Conservation (phyloP, 257 asterid species). For the Capsicum rhomboideum region DNA sequence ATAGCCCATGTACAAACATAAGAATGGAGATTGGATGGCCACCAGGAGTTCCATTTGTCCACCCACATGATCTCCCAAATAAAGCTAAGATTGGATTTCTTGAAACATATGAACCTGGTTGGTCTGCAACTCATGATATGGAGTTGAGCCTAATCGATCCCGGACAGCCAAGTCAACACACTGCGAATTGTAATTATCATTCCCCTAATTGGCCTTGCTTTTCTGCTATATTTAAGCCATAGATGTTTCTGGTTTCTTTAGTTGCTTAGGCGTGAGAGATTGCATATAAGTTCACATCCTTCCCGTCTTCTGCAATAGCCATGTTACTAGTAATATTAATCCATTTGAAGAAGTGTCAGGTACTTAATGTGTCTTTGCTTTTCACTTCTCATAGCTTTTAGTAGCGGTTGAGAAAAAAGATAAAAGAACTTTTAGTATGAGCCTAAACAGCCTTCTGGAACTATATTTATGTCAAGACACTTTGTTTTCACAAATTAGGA, state of each 20-base stretch:
- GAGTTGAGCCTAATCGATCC: conserved; percentile 46
- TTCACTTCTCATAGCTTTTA: too few relatives aligned
- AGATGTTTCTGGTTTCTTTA: not conserved
- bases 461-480: too few relatives aligned
- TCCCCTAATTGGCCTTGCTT: conserved; percentile 5
- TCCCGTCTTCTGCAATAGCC: not conserved
- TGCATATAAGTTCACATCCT: not conserved
- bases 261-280: not conserved
- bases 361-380: too few relatives aligned
- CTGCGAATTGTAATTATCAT: conserved; percentile 29
- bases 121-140: conserved; percentile 82
- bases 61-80: conserved; percentile 98
- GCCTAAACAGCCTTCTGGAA: too few relatives aligned
- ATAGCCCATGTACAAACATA: conserved; percentile 76
- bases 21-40: conserved; percentile 99
- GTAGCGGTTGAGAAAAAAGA: too few relatives aligned
- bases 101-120: conserved; percentile 95
- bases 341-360: not conserved
- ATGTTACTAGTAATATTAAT: not conserved
- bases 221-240: not conserved
- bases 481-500: too few relatives aligned
- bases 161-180: conserved; percentile 26
- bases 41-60: conserved; percentile 92
- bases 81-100: conserved; percentile 97
- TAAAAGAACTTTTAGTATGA: too few relatives aligned